Conservation (phyloP, 331 rosid genomes). For the Cydonia oblonga region DNA sequence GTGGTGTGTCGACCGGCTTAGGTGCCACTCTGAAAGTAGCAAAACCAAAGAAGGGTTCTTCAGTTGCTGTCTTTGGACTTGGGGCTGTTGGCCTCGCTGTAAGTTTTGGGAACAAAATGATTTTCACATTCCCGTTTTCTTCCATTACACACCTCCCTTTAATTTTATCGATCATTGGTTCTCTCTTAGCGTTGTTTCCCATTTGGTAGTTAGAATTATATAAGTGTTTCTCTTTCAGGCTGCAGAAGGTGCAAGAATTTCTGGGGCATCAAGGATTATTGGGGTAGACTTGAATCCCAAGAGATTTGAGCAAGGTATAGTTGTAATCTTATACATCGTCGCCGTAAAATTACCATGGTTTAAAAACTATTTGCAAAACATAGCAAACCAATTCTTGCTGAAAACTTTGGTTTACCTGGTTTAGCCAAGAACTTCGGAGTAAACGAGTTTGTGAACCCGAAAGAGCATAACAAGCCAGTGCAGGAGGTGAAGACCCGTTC, state of each 20-base stretch:
- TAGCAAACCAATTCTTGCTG: neutral
- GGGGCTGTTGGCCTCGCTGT: constrained; percentile 39
- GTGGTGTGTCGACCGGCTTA: constrained; percentile 28
- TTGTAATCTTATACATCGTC: neutral
- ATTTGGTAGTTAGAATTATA: neutral
- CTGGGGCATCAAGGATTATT: constrained; percentile 36
- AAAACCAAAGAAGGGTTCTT: constrained; percentile 20
- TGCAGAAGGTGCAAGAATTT: constrained; percentile 42
- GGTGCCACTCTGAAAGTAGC: constrained; percentile 31
- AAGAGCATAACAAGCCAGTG: constrained; percentile 28
- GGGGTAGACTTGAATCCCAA: constrained; percentile 27
- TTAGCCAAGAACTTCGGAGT: constrained; percentile 35
- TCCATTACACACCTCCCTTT: too few species aligned
- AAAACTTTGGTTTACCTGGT: neutral
- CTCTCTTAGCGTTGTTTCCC: neutral
- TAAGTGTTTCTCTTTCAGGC: constrained; percentile 17
- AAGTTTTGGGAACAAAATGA: neutral
- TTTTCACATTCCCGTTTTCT: too few species aligned
- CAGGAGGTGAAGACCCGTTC: constrained; percentile 19
- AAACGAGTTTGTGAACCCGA: constrained; percentile 32
- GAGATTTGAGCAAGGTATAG: constrained; percentile 28
- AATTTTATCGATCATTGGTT: too few species aligned
- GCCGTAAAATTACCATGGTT: neutral
- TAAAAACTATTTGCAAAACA: neutral
- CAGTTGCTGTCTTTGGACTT: constrained; percentile 30